These are phyloP conservation scores for Lupinus albus DNA, from an alignment of 306 rosid genomes.

Conservation along the genomic window DNA sequence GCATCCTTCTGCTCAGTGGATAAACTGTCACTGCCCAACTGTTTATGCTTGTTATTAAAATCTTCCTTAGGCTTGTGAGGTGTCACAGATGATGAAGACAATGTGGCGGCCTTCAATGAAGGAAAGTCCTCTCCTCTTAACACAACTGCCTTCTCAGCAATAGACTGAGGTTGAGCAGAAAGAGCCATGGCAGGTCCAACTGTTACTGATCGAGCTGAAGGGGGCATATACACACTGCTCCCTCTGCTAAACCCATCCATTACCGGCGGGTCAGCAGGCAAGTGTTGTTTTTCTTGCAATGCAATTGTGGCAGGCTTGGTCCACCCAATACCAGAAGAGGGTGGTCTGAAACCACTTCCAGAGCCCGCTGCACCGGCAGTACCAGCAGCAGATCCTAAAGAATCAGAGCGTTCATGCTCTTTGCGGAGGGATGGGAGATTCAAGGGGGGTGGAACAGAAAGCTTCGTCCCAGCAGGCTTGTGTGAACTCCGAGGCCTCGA, in stretches of 20 bases:
- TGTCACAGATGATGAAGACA: slow-evolving; percentile 54
- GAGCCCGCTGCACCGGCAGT: slow-evolving; percentile 60
- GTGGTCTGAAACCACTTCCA: slow-evolving; percentile 71
- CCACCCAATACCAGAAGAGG: slow-evolving; percentile 89
- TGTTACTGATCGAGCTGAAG: slow-evolving; percentile 59
- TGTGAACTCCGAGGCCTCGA: slow-evolving; percentile 92
- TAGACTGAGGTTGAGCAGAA: background rate
- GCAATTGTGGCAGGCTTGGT: slow-evolving; percentile 62
- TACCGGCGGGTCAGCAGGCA: slow-evolving; percentile 48
- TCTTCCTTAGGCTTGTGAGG: slow-evolving; percentile 70
- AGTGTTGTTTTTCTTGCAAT: slow-evolving; percentile 57
- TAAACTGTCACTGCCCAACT: slow-evolving; percentile 41
- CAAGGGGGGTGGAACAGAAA: slow-evolving; percentile 99
- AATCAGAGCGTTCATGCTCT: slow-evolving; percentile 88
- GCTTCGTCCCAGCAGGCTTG: slow-evolving; percentile 77
- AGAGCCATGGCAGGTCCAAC: slow-evolving; percentile 32
- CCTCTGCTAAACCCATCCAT: slow-evolving; percentile 51
- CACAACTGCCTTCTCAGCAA: slow-evolving; percentile 41
- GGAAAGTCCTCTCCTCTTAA: slow-evolving; percentile 97
- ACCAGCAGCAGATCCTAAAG: slow-evolving; percentile 69
- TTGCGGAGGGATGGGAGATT: slow-evolving; percentile 86
- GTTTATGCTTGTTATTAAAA: slow-evolving; percentile 57
- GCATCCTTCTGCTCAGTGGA: slow-evolving; percentile 51
- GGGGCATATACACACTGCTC: slow-evolving; percentile 60
- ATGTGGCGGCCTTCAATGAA: slow-evolving; percentile 67